Evolutionary conservation across 495 filamentous ascomycete species (phyloP).

Genomic region (Aspergillus affinis): DNA sequence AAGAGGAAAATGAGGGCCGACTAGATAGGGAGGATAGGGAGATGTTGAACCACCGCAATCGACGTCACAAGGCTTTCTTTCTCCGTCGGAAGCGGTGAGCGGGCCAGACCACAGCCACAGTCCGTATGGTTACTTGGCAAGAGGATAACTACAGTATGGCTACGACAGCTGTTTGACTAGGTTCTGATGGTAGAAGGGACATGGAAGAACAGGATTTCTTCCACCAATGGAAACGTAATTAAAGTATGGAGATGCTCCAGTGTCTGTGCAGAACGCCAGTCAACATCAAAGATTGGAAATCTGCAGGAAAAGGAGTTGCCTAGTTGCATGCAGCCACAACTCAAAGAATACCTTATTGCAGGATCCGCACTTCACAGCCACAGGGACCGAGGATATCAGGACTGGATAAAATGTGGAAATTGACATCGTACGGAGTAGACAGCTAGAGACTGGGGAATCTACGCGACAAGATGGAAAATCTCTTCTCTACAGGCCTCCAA

Average conservation of each 20-base stretch:
- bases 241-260: background rate
- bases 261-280: background rate
- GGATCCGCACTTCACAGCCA: conserved; percentile 7
- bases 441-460: no score
- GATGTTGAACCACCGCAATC: conserved; percentile 5
- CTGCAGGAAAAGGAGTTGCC: conserved; percentile 18
- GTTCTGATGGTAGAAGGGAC: no score
- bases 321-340: conserved; percentile 19
- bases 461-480: conserved; percentile 15
- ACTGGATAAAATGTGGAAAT: no score
- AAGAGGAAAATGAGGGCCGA: conserved; percentile 6
- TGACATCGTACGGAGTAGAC: no score
- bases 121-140: no score
- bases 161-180: no score
- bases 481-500: conserved; percentile 50
- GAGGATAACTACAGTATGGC: background rate
- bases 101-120: conserved; percentile 6
- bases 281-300: background rate
- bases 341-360: conserved; percentile 8
- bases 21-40: background rate
- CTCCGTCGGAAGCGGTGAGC: conserved; percentile 21
- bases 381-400: no score
- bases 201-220: background rate
- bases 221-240: background rate
- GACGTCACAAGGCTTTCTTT: conserved; percentile 19